These are phyloP conservation scores for Beta macrorhiza DNA, from an alignment of 179 eudicot species.

Conservation along the genomic window DNA sequence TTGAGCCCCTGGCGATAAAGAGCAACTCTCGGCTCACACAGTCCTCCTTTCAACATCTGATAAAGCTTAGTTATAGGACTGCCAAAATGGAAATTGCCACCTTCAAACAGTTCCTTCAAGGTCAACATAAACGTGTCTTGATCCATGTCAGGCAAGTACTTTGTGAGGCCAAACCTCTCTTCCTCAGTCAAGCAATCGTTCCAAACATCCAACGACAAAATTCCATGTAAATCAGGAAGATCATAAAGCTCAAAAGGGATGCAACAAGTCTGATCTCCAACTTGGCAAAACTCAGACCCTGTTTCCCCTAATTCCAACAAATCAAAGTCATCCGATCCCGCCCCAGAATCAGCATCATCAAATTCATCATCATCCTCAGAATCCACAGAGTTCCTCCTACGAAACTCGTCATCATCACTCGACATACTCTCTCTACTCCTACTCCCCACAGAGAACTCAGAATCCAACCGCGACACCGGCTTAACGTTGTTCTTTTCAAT, in stretches of 20 bases:
- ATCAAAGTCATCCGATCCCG: constrained; percentile 95
- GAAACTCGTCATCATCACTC: constrained; percentile 65
- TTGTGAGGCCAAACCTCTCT: constrained; percentile 67
- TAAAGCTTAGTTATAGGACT: constrained; percentile 65
- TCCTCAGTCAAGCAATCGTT: constrained; percentile 84
- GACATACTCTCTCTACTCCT: constrained; percentile 69
- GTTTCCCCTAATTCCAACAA: constrained; percentile 84
- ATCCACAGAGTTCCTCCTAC: constrained; percentile 38
- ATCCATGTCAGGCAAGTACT: constrained; percentile 94
- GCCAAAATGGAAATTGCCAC: constrained; percentile 79
- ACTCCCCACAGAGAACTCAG: constrained; percentile 59
- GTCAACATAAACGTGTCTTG: constrained; percentile 75
- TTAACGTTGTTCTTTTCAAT: constrained; percentile 84
- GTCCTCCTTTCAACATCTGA: constrained; percentile 87
- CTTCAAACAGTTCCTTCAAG: constrained; percentile 82
- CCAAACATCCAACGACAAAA: constrained; percentile 90
- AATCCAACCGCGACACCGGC: constrained; percentile 55
- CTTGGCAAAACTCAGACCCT: constrained; percentile 87
- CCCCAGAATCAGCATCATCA: constrained; percentile 96
- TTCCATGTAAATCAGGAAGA: constrained; percentile 62
- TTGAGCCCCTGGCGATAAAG: constrained; percentile 77
- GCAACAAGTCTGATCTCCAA: constrained; percentile 82
- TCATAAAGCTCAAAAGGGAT: constrained; percentile 84
- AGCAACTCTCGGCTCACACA: constrained; percentile 92
- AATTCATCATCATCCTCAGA: constrained; percentile 76